A percentile compares a stretch with the other conserved stretches of the same genome.
phyloP scores from a whole-genome alignment of 1,139 yeast species.

The Magnusiomyces suaveolens region DNA sequence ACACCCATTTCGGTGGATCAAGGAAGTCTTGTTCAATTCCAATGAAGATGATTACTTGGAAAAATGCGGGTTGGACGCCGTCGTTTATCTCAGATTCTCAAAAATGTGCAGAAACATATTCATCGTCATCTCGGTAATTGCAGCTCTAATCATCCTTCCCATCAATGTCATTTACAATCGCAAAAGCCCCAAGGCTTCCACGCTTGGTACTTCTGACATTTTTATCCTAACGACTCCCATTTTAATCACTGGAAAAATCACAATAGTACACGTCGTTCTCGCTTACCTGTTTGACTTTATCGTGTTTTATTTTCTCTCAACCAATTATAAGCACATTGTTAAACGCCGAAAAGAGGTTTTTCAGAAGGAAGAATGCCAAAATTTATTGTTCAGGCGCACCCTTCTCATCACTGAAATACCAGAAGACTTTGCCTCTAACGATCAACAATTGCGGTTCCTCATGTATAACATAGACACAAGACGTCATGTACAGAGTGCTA shows the following conservation, averaged over 20 bases:
- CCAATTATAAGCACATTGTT: conserved; percentile 26
- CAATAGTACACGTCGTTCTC: conserved; percentile 31
- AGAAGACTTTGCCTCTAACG: conserved; percentile 19
- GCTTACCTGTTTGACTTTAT: conserved; percentile 28
- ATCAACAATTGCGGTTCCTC: conserved; percentile 24
- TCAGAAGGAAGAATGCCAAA: conserved; percentile 25
- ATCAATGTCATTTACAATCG: conserved; percentile 32
- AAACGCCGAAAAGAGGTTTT: conserved; percentile 25
- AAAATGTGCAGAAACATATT: conserved; percentile 32
- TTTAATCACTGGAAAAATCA: conserved; percentile 27
- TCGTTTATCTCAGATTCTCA: conserved; percentile 29
- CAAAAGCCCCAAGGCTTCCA: conserved; percentile 17
- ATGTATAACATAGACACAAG: conserved; percentile 16
- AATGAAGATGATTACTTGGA: conserved; percentile 27
- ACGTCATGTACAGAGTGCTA: conserved; percentile 26
- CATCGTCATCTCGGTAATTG: conserved; percentile 27
- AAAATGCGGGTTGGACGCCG: conserved; percentile 33
- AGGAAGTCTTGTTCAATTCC: conserved; percentile 18
- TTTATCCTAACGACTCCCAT: conserved; percentile 34
- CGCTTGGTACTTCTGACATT: conserved; percentile 27
- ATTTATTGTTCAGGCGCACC: conserved; percentile 29
- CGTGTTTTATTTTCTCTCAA: conserved; percentile 28
- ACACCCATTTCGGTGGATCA: conserved; percentile 27
- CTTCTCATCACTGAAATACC: conserved; percentile 32
- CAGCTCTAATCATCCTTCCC: conserved; percentile 33